Evolutionary conservation across 257 asterid species (phyloP), one percentile per base, ranked within the genome.

Genomic region (Leptodermis oblonga): DNA sequence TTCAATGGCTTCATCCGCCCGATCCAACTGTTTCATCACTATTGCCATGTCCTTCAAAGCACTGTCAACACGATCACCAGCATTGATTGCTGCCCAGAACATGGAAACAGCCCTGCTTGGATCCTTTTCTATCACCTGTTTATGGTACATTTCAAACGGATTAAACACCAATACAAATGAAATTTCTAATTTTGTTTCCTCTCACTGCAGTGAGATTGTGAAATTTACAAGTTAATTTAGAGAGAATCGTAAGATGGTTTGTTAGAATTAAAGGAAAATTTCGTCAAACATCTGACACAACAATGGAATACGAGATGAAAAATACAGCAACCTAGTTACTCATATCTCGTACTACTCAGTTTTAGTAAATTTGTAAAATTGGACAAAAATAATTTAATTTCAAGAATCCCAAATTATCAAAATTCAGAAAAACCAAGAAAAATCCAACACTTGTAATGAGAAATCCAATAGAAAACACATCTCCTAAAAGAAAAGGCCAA

Each of bases 21-120:
- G 85, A 65, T 86, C 74, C 81, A 94, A 73, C 53, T 91, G 99
- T 67, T 89, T 89, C 99, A 91, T 89, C 41, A 89, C 96, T 31
- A 89, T 82, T 18, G 99, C 99, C 99, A 91, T 94, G 83, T 94
- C 99, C 76, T 94, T 94, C 15, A 94, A 79, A 60, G 99, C 93
- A 81, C 99, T 94, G 25, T 91, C 97, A 6, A 87, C 93, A 52
- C 97, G 83, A 77, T 94, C 99, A 22, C 97, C 96, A 11, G 96
- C 80, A 74, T 94, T 94, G 56, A 94, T 94, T 18, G 99, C 91
- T 0, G 96, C 85, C 99, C 99, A 94, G 78, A 94, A 94, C 62
- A 94, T 83, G 70, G 97, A 87, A 51, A 94, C 64, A 1, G 99
- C 97, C 85, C 71, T 85, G 85, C 81, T 78, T 54, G 95, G 97